Evolutionary conservation across 1,284 basidiomycete genomes (phyloP), one percentile per base, ranked within the genome.

Genomic region (Cryptococcus wingfieldii): DNA sequence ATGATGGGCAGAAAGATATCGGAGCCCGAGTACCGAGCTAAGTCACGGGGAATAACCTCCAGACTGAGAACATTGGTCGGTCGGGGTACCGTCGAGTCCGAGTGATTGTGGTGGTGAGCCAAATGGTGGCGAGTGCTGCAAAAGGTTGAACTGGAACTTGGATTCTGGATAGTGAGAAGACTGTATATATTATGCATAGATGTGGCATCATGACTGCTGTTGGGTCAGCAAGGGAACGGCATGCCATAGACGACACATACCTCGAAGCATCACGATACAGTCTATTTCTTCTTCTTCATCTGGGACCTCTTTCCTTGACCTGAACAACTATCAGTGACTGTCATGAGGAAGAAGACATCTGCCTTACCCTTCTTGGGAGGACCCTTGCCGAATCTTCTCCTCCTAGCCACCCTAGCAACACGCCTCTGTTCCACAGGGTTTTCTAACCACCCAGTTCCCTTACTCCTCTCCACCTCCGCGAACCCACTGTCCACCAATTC

Each of bases 341-440:
- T 27, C 42, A 2, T 39, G 9, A 6, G 16, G 3, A 14, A 18
- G 6, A 34, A 31, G 27, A 28, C 34, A 19, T n/a, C 12, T 18
- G 4, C 67, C 73, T 70, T 55, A 72, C 72, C 74, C 67, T 74
- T 75, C 69, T 69, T 74, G 51, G 73, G 73, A 27, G 73, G 69
- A 28, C 68, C 69, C 61, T 69, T 69, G 23, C 72, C 74, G 41
- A 66, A 55, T 38, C 54, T 54, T 46, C 56, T 68, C 56, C 59
- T 64, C 44, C 56, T 56, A 34, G 55, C 61, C 4, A 72, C 68
- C 37, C 71, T 68, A 34, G 61, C 62, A 39, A 60, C 53, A 46
- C 72, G 65, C 27, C 57, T 54, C 42, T 59, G 52, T 62, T 74
- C 74, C 25, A 50, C 41, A 8, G 54, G 62, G 55, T 70, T 63